These are phyloP conservation scores for Gossypium stocksii DNA, from an alignment of 345 rosid species.

Conservation along the genomic window DNA sequence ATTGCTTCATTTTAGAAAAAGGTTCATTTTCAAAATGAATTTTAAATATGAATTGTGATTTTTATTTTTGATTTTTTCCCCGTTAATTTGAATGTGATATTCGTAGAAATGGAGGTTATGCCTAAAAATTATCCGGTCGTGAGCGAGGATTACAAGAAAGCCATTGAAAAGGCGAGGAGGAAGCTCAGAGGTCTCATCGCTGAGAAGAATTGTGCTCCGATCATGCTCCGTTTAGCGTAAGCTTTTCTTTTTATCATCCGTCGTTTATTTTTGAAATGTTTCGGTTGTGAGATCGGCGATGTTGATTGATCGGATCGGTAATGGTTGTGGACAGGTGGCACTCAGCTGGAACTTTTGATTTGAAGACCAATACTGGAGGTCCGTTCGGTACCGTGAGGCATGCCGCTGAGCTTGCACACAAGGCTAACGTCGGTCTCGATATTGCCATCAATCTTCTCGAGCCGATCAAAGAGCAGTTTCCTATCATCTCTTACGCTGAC, in stretches of 20 bases:
- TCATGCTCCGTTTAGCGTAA: conserved; percentile 92
- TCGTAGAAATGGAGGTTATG: conserved; percentile 37
- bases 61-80: background rate
- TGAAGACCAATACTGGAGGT: conserved; percentile 75
- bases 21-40: background rate
- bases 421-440: conserved; percentile 80
- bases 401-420: conserved; percentile 65
- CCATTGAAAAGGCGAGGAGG: conserved; percentile 67
- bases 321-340: conserved; percentile 67
- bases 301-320: background rate
- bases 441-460: conserved; percentile 75
- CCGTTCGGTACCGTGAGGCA: conserved; percentile 85
- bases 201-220: conserved; percentile 84
- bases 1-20: background rate
- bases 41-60: background rate
- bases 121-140: conserved; percentile 75
- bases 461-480: conserved; percentile 79
- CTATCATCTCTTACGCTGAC: conserved; percentile 60
- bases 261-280: background rate
- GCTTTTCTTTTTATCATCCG: background rate
- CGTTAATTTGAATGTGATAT: background rate
- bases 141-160: conserved; percentile 72
- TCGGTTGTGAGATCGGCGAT: background rate
- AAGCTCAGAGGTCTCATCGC: conserved; percentile 81
- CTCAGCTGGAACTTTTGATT: conserved; percentile 92